phyloP scores from a whole-genome alignment of 176 grass and related monocot species.

The Paspalum vaginatum region DNA sequence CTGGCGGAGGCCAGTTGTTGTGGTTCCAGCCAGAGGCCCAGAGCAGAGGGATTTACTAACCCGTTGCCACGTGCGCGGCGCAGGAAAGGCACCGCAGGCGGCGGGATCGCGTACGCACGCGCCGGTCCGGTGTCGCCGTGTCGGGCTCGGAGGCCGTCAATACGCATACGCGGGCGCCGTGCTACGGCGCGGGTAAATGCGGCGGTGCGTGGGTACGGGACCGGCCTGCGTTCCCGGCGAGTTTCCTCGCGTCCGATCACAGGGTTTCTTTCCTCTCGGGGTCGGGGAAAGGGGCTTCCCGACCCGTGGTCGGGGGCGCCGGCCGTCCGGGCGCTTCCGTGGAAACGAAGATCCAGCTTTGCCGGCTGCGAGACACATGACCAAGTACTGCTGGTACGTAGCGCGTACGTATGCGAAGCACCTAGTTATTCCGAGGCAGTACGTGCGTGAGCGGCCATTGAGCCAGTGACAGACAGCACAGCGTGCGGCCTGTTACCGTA shows the following conservation, averaged over 20 bases:
- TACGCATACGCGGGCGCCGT: background rate
- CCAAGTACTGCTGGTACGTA: background rate
- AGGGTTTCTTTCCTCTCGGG: background rate
- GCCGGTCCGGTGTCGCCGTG: background rate
- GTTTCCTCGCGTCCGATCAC: conserved; percentile 1
- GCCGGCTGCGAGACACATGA: background rate
- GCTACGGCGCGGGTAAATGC: conserved; percentile 1
- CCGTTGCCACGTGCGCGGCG: background rate
- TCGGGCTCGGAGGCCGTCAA: background rate
- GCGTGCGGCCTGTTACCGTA: background rate
- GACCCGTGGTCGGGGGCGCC: background rate
- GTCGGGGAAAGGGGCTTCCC: background rate
- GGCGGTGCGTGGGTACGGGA: conserved; percentile 5
- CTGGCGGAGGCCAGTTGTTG: conserved; percentile 7
- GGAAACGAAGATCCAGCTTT: background rate
- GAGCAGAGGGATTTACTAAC: background rate
- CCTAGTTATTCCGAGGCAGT: conserved; percentile 6
- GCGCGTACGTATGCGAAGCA: background rate
- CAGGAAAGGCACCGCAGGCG: background rate
- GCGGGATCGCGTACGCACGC: background rate
- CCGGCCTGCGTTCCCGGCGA: background rate
- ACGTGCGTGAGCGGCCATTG: no score
- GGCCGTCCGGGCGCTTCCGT: conserved; percentile 26
- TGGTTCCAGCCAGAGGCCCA: background rate
- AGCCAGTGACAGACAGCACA: background rate